Evolutionary conservation across 495 filamentous ascomycete species (phyloP), one percentile per base, ranked within the genome.

Genomic region (Aspergillus baeticus): DNA sequence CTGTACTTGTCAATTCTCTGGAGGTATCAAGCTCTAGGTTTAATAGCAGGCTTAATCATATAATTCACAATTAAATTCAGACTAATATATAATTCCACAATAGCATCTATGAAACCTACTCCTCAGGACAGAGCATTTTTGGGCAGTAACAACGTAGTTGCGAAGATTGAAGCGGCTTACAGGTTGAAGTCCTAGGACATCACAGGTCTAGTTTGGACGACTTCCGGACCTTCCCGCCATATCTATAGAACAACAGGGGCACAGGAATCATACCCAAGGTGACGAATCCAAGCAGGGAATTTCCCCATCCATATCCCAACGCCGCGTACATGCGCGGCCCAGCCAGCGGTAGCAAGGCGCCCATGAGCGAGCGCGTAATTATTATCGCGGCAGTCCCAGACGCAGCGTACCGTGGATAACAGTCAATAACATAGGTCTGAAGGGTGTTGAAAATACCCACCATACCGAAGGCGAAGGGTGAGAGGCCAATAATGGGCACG

Each of bases 261-360:
- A 70, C 46, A 0, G 69, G 67, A 7, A 68, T 50, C 81, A 76
- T 69, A 10, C 67, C 84, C 21, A 90, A 55, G 0, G 84, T 77
- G 31, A 91, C 67, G 57, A 89, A 88, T 10, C 71, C 87, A 23
- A 89, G 64, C 31, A 90, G 60, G 8, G 76, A 82, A 58, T 87
- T 89, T 1, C 85, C 87, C 87, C 87, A 89, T 1, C 85, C 86
- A 5, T 85, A 65, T 0, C 85, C 83, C 2, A 90, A 69, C 0
- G 65, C 62, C 0, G 67, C 52, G 66, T 87, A 90, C 82, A 91
- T 82, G 18, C 75, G 68, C 15, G 79, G 76, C 1, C 83, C 87
- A 3, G 80, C 82, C 5, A 90, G 72, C 3, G 87, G 87, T 10
- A 91, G 67, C 4, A 87, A 61, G 2, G 84, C 84, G 0, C 84